phyloP scores from a whole-genome alignment of 176 grass and related monocot species.

The Eleusine indica region DNA sequence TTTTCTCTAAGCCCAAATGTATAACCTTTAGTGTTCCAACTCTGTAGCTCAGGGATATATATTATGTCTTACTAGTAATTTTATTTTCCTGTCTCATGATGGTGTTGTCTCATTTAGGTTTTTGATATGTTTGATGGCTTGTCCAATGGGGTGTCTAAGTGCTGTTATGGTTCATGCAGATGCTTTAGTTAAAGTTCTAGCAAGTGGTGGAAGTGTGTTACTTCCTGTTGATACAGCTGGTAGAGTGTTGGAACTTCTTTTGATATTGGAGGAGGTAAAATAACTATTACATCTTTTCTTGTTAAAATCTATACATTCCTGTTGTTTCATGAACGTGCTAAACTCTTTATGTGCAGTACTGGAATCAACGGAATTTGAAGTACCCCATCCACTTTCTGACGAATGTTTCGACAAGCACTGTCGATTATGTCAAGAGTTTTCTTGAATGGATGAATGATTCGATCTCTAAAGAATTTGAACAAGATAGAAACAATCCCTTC shows the following conservation, averaged over 20 bases:
- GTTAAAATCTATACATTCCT: background rate
- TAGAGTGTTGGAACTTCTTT: constrained; percentile 91
- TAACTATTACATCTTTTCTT: constrained; percentile 19
- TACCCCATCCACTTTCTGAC: constrained; percentile 95
- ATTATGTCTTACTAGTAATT: background rate
- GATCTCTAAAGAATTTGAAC: constrained; percentile 89
- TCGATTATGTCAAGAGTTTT: constrained; percentile 98
- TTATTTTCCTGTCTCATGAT: background rate
- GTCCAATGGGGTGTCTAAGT: constrained; percentile 6
- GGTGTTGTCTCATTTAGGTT: background rate
- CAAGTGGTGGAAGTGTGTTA: constrained; percentile 73
- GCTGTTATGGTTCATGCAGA: constrained; percentile 60
- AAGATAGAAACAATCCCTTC: constrained; percentile 86
- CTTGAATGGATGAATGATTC: constrained; percentile 99
- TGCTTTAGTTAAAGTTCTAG: constrained; percentile 69
- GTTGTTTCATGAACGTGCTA: constrained; percentile 24
- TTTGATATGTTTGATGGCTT: background rate
- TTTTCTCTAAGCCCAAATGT: background rate
- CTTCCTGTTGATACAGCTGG: constrained; percentile 94
- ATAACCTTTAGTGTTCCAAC: background rate
- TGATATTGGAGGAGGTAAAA: constrained; percentile 87
- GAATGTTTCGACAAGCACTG: constrained; percentile 87
- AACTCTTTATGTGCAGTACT: constrained; percentile 66
- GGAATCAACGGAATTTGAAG: constrained; percentile 66
- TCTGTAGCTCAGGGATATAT: background rate